Evolutionary conservation across 768 basidiomycete genomes (phyloP).

Genomic region (Leucocoprinus leucothites): DNA sequence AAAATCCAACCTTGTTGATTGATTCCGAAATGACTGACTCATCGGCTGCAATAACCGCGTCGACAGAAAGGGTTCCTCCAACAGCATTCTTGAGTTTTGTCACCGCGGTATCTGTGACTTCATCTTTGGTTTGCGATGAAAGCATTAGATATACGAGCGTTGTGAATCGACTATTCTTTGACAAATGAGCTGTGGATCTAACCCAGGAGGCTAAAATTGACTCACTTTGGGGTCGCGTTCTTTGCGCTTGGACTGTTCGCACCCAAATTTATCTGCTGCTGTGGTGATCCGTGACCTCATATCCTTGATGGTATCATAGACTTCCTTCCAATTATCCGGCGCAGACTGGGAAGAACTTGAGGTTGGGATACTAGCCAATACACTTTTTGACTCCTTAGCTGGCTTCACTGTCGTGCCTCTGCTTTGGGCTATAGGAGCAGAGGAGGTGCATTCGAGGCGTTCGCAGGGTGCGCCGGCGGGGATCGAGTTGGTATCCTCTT

Average conservation of each 20-base stretch:
- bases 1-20: conserved; percentile 90
- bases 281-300: conserved; percentile 75
- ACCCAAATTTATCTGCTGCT: conserved; percentile 93
- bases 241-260: conserved; percentile 62
- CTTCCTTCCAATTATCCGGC: conserved; percentile 65
- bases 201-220: not conserved
- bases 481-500: too few species aligned
- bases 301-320: conserved; percentile 66
- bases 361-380: too few species aligned
- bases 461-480: too few species aligned
- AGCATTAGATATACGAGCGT: conserved; percentile 93
- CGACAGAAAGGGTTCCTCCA: conserved; percentile 73
- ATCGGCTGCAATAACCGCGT: conserved; percentile 61
- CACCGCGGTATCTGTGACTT: conserved; percentile 83
- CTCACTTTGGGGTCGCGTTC: conserved; percentile 66
- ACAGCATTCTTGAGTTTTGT: conserved; percentile 66
- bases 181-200: not conserved
- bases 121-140: conserved; percentile 93
- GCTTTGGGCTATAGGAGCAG: too few species aligned
- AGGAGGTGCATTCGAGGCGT: too few species aligned
- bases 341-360: conserved; percentile 48
- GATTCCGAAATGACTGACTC: conserved; percentile 63
- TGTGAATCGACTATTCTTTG: conserved; percentile 75
- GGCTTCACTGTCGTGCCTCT: too few species aligned
- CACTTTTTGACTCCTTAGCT: too few species aligned